Evolutionary conservation across 176 grass and related monocot genomes (phyloP), one percentile per base, ranked within the genome.

Genomic region (Phragmites australis): DNA sequence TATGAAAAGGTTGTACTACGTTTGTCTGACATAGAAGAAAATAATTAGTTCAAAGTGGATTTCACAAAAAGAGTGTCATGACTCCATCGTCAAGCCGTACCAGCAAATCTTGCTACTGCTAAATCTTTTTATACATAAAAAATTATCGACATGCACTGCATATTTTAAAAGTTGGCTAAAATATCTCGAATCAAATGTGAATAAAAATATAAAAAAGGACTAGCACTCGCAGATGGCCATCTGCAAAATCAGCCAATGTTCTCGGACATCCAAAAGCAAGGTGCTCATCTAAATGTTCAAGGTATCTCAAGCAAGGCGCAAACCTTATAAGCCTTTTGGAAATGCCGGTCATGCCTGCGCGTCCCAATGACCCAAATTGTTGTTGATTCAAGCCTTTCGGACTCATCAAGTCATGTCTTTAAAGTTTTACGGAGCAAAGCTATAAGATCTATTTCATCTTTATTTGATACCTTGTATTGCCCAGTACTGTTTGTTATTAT

Each of bases 21-120:
- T 60, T 52, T 68, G 55, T 67, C 42, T 30, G 65, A 43, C 25
- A 31, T 18, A 14, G 42, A 80, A 75, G 69, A 50, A 75, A 74
- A 81, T 43, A 75, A 84, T 61, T 60, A 53, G 58, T 79, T 80
- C 51, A 16, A 81, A 51, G 42, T 2, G 29, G 48, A 74, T 52
- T 67, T 67, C 40, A 42, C 71, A 80, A 68, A 15, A 34, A 21
- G 60, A 68, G 37, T 75, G 50, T 22, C 21, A 26, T 8, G 21
- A 31, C 64, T 19, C 19, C 34, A 40, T 68, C 72, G 50, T 26
- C 68, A 75, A 54, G 59, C 27, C 44, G 1, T 9, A 12, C 9
- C 8, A 67, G 31, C 62, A 68, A 49, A 18, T 27, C 13, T 59
- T 9, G 14, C 17, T 59, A 31, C 40, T 57, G 27, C 34, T 2